Evolutionary conservation across 2,329 filamentous ascomycete species (phyloP).

Genomic region (Zymoseptoria passerinii): DNA sequence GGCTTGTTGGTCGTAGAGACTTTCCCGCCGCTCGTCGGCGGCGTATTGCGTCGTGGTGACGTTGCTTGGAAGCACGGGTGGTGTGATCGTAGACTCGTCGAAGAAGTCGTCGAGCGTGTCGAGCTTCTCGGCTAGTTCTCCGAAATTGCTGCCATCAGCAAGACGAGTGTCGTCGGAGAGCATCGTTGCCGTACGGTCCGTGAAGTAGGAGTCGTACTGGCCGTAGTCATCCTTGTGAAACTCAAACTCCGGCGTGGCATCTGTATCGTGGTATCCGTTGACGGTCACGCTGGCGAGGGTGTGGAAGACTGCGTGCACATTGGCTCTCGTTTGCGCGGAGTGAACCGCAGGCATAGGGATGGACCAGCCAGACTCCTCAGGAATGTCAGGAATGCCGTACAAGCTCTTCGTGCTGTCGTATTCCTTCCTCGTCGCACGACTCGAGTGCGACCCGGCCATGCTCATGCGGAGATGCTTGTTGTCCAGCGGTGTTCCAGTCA

Average conservation of each 20-base stretch:
- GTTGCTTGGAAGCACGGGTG: constrained; percentile 9
- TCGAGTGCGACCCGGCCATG: constrained; percentile 81
- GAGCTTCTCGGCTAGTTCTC: constrained; percentile 63
- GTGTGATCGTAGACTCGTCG: constrained; percentile 31
- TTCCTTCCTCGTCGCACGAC: constrained; percentile 75
- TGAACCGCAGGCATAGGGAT: constrained; percentile 88
- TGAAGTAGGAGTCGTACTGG: constrained; percentile 67
- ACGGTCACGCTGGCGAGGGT: constrained; percentile 44
- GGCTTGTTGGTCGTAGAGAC: constrained; percentile 88
- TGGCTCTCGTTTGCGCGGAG: constrained; percentile 74
- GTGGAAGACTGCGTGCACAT: constrained; percentile 94
- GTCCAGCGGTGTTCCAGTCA: constrained; percentile 80
- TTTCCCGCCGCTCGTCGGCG: constrained; percentile 56
- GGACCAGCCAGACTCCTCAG: constrained; percentile 91
- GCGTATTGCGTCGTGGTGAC: constrained; percentile 9
- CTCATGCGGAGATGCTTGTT: constrained; percentile 95
- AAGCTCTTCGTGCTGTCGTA: constrained; percentile 90
- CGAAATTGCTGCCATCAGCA: constrained; percentile 59
- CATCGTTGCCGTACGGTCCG: constrained; percentile 77
- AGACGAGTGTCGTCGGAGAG: constrained; percentile 69
- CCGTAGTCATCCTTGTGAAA: constrained; percentile 81
- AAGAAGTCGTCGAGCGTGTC: constrained; percentile 51
- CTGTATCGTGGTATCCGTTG: constrained; percentile 44
- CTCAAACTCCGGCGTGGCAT: constrained; percentile 76
- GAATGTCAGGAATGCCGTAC: constrained; percentile 96